Percentiles rank a stretch among this genome's conserved stretches.
phyloP scores from a whole-genome alignment of 768 basidiomycete species.

The Termitomyces sp. region DNA sequence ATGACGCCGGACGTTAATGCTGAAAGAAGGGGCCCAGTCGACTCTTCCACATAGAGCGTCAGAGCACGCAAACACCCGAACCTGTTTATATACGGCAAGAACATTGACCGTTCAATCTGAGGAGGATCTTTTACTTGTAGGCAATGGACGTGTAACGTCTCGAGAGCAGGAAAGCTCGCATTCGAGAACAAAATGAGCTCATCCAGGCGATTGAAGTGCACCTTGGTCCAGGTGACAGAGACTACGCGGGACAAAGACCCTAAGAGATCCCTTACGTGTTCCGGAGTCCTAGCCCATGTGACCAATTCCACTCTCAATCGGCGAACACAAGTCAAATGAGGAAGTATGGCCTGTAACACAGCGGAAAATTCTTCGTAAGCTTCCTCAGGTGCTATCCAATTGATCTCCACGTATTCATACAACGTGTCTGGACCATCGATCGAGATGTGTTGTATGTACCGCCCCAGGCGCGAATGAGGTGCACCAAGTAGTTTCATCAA shows the following conservation, averaged over 20 bases:
- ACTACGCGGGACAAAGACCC: not conserved
- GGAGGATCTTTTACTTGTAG: no score
- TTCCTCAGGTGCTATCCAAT: not conserved
- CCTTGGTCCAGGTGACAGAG: not conserved
- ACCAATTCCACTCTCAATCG: not conserved
- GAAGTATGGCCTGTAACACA: not conserved
- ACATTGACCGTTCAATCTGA: not conserved
- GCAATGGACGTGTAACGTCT: no score
- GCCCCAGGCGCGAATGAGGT: not conserved
- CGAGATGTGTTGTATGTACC: not conserved
- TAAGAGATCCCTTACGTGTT: not conserved
- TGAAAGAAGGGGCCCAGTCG: not conserved
- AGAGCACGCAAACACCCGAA: not conserved
- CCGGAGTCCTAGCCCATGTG: not conserved
- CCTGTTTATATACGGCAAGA: not conserved
- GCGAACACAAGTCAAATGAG: not conserved
- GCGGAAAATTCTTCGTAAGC: not conserved
- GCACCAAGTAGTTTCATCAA: not conserved
- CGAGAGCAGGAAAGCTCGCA: not conserved
- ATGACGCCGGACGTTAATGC: not conserved
- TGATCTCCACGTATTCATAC: not conserved
- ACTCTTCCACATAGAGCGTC: not conserved
- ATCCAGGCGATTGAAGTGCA: not conserved
- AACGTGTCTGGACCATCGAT: not conserved
- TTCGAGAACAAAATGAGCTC: not conserved